Evolutionary conservation across 768 basidiomycete species (phyloP), one percentile per base, ranked within the genome.

Genomic region (Austroboletus eburneus): DNA sequence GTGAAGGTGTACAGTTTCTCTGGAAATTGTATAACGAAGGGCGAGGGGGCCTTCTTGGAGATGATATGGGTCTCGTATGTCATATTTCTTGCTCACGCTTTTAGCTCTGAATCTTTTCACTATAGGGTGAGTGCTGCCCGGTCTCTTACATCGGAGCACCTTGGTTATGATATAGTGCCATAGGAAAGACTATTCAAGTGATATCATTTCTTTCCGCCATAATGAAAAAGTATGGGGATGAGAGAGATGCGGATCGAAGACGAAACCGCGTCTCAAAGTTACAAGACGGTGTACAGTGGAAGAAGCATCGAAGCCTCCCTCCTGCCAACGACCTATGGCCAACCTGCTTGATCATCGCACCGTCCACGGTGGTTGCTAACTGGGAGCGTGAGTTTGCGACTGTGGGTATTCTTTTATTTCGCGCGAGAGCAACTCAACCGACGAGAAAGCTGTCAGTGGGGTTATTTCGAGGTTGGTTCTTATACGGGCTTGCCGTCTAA

Each of bases 121-220:
- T 34, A n/a, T 46, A 67, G 61, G 66, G 64, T 63, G 46, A 50
- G 59, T 57, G 18, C 8, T 17, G 37, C 33, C n/a, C 25, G 27
- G 2, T 40, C 34, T 38, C 29, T 16, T 16, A 24, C 42, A 24
- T 42, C 36, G 3, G 20, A 38, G 14, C 6, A 23, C 37, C 51
- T 50, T 32, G 54, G 22, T 23, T 14, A 21, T 47, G 17, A 51
- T 50, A 39, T 45, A 27, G 34, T 14, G 4, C 45, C 18, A 41
- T 46, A 71, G 74, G 95, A 86, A 98, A 98, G 77, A 98, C 95
- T 0, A 92, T 97, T 18, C 95, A 98, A 64, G 85, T 92, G 21
- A 88, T 93, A 37, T 77, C 86, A 0, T 88, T 92, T 58, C 75
- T 98, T 3, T 86, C 91, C 0, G 93, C 94, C 0, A 87, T 97